Evolutionary conservation across 352 stramenopile species (phyloP).

Genomic region (Globisporangium cederbergense): DNA sequence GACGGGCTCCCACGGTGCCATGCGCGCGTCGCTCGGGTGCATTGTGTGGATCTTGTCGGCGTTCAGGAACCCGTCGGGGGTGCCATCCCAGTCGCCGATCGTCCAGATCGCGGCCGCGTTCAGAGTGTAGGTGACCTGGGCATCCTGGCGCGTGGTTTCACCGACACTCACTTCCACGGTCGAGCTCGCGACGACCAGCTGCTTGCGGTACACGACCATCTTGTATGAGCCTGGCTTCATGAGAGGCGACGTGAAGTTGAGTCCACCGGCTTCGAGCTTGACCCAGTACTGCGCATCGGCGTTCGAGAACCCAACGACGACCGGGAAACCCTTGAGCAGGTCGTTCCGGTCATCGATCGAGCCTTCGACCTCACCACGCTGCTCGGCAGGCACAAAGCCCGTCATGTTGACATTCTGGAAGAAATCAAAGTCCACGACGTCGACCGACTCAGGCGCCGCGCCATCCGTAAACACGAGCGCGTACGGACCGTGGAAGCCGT

Average conservation of each 20-base stretch:
- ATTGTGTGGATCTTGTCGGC: constrained; percentile 53
- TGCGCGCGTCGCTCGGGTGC: constrained; percentile 44
- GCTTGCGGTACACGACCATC: constrained; percentile 51
- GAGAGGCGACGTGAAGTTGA: constrained; percentile 33
- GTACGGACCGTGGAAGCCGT: constrained; percentile 51
- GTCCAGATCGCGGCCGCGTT: constrained; percentile 32
- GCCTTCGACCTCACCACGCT: constrained; percentile 32
- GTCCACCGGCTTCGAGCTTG: constrained; percentile 14
- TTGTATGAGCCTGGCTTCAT: constrained; percentile 53
- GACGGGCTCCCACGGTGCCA: constrained; percentile 24
- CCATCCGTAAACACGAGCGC: constrained; percentile 40
- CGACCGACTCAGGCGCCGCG: constrained; percentile 18
- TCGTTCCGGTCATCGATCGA: constrained; percentile 30
- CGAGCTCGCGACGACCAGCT: constrained; percentile 37
- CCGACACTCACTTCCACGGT: constrained; percentile 24
- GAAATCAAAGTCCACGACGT: constrained; percentile 36
- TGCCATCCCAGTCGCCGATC: constrained; percentile 53
- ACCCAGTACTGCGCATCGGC: constrained; percentile 42
- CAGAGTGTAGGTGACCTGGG: constrained; percentile 25
- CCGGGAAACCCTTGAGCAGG: constrained; percentile 20
- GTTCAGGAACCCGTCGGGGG: constrained; percentile 45
- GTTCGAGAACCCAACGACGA: constrained; percentile 39
- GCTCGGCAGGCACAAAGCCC: constrained; percentile 31
- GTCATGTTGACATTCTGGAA: constrained; percentile 34
- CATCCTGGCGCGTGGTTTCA: constrained; percentile 15